Evolutionary conservation across 495 filamentous ascomycete species (phyloP), one percentile per base, ranked within the genome.

Genomic region (Stereocaulon alpinum): DNA sequence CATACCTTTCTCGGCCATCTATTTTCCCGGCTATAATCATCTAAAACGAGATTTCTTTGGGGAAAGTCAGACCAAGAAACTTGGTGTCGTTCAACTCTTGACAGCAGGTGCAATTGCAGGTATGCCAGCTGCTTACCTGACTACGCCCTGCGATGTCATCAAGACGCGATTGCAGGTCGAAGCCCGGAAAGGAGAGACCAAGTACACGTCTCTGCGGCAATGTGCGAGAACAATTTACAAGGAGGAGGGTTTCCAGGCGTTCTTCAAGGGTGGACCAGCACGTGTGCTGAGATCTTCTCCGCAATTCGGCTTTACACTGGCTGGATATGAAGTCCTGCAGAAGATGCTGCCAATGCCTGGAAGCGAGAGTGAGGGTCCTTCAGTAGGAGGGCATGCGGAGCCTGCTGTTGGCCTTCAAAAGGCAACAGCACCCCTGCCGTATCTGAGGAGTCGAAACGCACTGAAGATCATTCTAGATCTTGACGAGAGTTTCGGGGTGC

Each of bases 81-180:
- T 98, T 44, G 91, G 93, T 37, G 80, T 98, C 52, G 62, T 96
- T 24, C 93, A 97, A 72, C 87, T 98, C 56, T 82, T 98, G 10
- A 92, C 89, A 2, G 89, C 93, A 11, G 93, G 94, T 73, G 93
- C 93, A 53, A 95, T 97, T 48, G 93, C 93, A 52, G 93, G 93
- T 76, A 98, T 98, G 94, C 93, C 93, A 15, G 91, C 93, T 2
- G 93, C 93, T 6, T 98, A 98, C 73, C 78, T 98, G 58, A 98
- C 93, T 24, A 98, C 93, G 4, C 93, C 93, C 4, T 96, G 87
- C 75, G 93, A 98, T 69, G 93, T 98, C 61, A 96, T 98, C 83
- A 98, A 98, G 77, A 98, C 93, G 9, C 87, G 93, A 69, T 77
- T 98, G 58, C 93, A 98, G 68, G 93, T 98, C 58, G 93, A 98